Evolutionary conservation across 192 early-diverging fungal species (phyloP).

Genomic region (Coemansia sp.): DNA sequence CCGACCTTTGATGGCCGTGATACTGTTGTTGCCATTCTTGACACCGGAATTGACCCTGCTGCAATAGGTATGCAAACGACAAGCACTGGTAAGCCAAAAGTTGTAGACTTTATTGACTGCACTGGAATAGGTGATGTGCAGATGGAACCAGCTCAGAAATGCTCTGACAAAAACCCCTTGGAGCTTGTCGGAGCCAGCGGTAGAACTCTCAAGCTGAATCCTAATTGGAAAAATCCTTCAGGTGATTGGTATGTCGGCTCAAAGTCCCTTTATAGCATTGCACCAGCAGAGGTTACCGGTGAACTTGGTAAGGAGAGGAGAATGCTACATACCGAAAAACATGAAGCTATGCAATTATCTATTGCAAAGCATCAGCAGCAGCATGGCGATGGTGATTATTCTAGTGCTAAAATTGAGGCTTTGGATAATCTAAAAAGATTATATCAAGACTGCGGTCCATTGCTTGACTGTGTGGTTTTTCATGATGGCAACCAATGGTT

Average conservation of each 20-base stretch:
- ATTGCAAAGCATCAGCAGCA: conserved; percentile 19
- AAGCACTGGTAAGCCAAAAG: conserved; percentile 84
- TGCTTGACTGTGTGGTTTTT: conserved; percentile 82
- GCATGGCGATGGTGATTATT: conserved; percentile 21
- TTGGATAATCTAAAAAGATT: conserved; percentile 60
- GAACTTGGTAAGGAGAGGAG: conserved; percentile 58
- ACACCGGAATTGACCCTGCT: conserved; percentile 91
- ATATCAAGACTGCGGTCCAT: conserved; percentile 76
- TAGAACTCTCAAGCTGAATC: conserved; percentile 67
- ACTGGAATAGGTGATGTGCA: conserved; percentile 79
- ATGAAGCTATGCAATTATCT: conserved; percentile 25
- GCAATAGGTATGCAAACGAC: conserved; percentile 85
- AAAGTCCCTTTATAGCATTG: conserved; percentile 77
- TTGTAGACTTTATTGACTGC: conserved; percentile 94
- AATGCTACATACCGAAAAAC: conserved; percentile 26
- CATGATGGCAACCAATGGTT: conserved; percentile 88
- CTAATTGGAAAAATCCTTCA: conserved; percentile 76
- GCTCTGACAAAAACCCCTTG: conserved; percentile 40
- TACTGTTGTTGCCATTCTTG: conserved; percentile 85
- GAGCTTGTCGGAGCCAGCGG: conserved; percentile 73
- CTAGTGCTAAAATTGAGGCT: conserved; percentile 50
- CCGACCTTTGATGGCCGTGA: conserved; percentile 85
- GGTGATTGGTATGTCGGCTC: conserved; percentile 82
- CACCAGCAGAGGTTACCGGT: conserved; percentile 54
- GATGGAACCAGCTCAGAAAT: conserved; percentile 55